Evolutionary conservation across 306 rosid genomes (phyloP).

Genomic region (Pueraria montana): DNA sequence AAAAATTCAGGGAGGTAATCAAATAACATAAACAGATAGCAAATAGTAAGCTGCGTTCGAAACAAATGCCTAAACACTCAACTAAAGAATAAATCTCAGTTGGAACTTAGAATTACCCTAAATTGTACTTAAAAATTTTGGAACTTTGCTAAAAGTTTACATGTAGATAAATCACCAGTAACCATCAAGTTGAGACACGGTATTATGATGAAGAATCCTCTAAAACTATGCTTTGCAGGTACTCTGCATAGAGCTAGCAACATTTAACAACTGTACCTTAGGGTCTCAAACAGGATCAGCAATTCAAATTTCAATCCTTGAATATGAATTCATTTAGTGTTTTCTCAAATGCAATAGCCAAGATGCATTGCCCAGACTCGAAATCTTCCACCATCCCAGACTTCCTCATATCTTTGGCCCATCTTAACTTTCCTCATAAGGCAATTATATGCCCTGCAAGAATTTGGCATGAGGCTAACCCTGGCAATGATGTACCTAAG

Average conservation of each 20-base stretch:
- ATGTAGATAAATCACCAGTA: neutral
- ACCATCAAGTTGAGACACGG: constrained; percentile 26
- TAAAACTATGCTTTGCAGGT: constrained; percentile 16
- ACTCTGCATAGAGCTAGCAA: constrained; percentile 42
- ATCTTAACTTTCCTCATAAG: constrained; percentile 37
- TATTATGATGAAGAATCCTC: constrained; percentile 27
- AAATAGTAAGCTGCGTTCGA: constrained; percentile 15
- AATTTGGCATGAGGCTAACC: constrained; percentile 46
- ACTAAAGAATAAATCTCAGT: neutral
- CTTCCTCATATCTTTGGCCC: constrained; percentile 26
- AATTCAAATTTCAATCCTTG: constrained; percentile 31
- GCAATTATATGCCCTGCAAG: constrained; percentile 49
- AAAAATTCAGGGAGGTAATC: neutral
- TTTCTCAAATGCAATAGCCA: constrained; percentile 46
- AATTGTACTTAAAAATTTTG: neutral
- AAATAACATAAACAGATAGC: neutral
- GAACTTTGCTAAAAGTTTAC: neutral
- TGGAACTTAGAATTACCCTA: constrained; percentile 1
- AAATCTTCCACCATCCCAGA: constrained; percentile 35
- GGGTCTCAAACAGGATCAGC: constrained; percentile 38
- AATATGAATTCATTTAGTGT: constrained; percentile 39
- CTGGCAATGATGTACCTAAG: constrained; percentile 30
- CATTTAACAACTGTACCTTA: constrained; percentile 46
- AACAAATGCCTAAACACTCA: constrained; percentile 22
- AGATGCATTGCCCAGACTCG: constrained; percentile 37